A percentile compares a stretch with the other conserved stretches of the same genome.
Conservation (phyloP, 345 rosid genomes). For the Lepidium didymum region DNA sequence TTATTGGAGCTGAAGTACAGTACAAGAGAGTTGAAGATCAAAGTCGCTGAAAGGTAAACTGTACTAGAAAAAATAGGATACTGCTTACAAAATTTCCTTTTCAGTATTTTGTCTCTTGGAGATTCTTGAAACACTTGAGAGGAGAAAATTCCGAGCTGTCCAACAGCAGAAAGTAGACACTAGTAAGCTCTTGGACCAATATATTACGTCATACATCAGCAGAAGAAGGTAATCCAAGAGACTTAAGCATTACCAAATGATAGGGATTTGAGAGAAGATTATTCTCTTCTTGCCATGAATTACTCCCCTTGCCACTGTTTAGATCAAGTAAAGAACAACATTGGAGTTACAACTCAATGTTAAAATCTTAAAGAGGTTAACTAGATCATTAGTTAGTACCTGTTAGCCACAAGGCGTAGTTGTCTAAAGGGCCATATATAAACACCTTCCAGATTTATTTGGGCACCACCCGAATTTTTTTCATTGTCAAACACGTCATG, state of each 20-base stretch:
- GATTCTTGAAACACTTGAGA: slow-evolving; percentile 98
- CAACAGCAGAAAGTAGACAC: slow-evolving; percentile 18
- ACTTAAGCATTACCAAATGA: slow-evolving; percentile 65
- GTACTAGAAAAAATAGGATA: background rate
- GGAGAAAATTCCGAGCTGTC: slow-evolving; percentile 96
- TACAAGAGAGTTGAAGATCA: slow-evolving; percentile 18
- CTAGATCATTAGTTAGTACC: slow-evolving; percentile 36
- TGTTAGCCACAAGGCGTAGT: slow-evolving; percentile 87
- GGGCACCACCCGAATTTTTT: slow-evolving; percentile 81
- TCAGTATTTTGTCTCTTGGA: slow-evolving; percentile 72
- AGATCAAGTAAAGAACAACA: slow-evolving; percentile 11
- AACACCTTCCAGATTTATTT: slow-evolving; percentile 90
- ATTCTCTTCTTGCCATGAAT: slow-evolving; percentile 70
- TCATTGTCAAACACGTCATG: slow-evolving; percentile 88
- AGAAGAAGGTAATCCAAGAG: background rate
- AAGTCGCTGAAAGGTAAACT: background rate
- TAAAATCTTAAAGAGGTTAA: background rate
- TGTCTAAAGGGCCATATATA: slow-evolving; percentile 99
- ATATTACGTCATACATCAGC: background rate
- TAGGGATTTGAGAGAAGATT: slow-evolving; percentile 88
- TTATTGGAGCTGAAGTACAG: slow-evolving; percentile 57
- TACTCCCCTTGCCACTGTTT: slow-evolving; percentile 81
- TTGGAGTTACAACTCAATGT: background rate
- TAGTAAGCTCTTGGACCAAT: slow-evolving; percentile 8
- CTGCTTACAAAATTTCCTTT: slow-evolving; percentile 66